Base-by-base conservation (phyloP, 352 stramenopile species). In the Lagenidium sp. region DNA sequence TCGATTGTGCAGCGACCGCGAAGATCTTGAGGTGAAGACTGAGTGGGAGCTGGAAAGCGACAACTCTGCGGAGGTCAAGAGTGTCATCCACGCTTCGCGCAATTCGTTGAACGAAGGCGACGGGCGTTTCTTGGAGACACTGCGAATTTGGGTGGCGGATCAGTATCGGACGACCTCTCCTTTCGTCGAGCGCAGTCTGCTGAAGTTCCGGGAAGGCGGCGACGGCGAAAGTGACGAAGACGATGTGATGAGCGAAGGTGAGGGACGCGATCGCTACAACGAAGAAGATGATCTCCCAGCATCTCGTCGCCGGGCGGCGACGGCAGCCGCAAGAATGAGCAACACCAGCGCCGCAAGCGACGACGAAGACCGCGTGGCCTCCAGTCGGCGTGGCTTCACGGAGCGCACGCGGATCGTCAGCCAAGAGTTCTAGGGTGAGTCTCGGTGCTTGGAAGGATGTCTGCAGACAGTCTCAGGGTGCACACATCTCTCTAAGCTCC, bases 91-190 rank as follows among this genome's bases (percentile, higher is more conserved):
- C 43, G 22, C 20, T 37, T 36, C 37, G n/a, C 48, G 38, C 36
- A 36, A 35, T 22, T 36, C 18, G 15, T 32, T 34, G 5, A 75
- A 65, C 40, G 71, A 88, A 41, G 73, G 76, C 21, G 76, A 87
- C 41, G 69, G 69, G 23, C 56, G 66, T 15, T 87, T 87, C 46
- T 54, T 92, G 1, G 79, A 92, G 57, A 87, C 76, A 35, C 46
- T 92, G 46, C 75, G 79, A 19, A 92, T 92, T 34, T 92, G 79
- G 79, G 77, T 89, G 32, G 77, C 77, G 6, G 79, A 92, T 47
- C 72, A 88, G 46, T 92, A 85, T 55, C 78, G 76, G 47, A 92
- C 79, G 29, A 92, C 79, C 20, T 92, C 79, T 35, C 79, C 79
- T 8, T 92, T 92, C 44, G 71, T 92, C 29, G 79, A 92, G 63